Evolutionary conservation across 768 basidiomycete genomes (phyloP), one percentile per base, ranked within the genome.

Genomic region (Pleurotus platypus): DNA sequence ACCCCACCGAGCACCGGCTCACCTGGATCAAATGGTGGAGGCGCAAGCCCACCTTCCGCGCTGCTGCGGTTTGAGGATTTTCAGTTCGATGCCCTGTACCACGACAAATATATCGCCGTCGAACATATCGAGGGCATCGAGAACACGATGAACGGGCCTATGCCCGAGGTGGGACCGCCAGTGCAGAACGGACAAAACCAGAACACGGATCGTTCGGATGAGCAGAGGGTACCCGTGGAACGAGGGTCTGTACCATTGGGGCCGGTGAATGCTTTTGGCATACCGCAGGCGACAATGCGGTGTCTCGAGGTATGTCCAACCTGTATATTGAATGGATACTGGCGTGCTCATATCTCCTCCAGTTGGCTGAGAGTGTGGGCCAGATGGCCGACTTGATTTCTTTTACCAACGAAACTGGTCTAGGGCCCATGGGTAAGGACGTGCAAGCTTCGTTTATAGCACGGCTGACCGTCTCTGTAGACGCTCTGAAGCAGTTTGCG

Each of bases 211-310:
- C 78, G 75, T 63, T 84, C 83, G 79, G 88, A 89, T 42, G 89
- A 90, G 61, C 85, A 84, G 5, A 70, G 84, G 56, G 71, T 84
- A 42, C 62, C 79, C 49, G 82, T 89, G 47, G 83, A 84, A 15
- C 74, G 74, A 37, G 87, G 82, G 30, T 75, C 76, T n/a, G 81
- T 92, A 62, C 91, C 92, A 11, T 82, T 84, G 4, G 90, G 92
- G 63, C 91, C 91, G 7, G 89, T 93, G 51, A 92, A 92, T 64
- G 89, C 88, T 18, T 93, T 92, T 71, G 91, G 91, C 4, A 90
- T 93, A 54, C 90, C 91, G 5, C 90, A 92, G 66, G 90, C 89
- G 2, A 91, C 91, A 15, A 92, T 92, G 92, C 78, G 91, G 55
- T 92, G 90, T 78, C 73, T 93, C 37, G 91, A 93, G 80, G 87